phyloP scores from a whole-genome alignment of 2,329 filamentous ascomycete genomes.

The Hyphodiscus sp. region DNA sequence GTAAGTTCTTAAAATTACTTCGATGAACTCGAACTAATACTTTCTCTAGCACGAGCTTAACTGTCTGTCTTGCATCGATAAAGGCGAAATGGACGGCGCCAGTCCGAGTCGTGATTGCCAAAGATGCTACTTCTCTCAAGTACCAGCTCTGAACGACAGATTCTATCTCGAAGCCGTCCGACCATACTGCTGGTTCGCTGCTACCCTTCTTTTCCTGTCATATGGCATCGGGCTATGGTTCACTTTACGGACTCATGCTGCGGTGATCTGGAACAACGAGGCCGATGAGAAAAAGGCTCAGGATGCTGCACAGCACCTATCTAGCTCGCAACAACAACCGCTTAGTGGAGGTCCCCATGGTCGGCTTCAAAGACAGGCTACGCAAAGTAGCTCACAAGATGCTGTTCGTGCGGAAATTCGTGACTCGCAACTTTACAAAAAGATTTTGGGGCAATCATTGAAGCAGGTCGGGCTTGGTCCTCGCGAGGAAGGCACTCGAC shows the following conservation, averaged over 20 bases:
- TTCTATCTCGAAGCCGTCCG: constrained; percentile 90
- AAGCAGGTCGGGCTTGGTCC: constrained; percentile 68
- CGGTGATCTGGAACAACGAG: constrained; percentile 93
- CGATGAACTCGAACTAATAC: constrained; percentile 30
- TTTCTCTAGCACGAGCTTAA: constrained; percentile 74
- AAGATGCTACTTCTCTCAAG: constrained; percentile 89
- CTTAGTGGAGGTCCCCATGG: constrained; percentile 15
- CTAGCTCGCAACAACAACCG: constrained; percentile 26
- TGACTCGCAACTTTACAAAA: constrained; percentile 85
- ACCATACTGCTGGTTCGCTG: constrained; percentile 88
- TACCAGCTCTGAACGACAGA: constrained; percentile 72
- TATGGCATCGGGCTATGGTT: constrained; percentile 95
- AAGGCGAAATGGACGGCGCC: constrained; percentile 23
- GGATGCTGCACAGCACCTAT: constrained; percentile 34
- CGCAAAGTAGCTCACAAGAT: constrained; percentile 17
- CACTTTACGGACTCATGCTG: constrained; percentile 89
- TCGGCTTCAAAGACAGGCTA: constrained; percentile 23
- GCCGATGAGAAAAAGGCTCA: constrained; percentile 67
- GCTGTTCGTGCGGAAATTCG: constrained; percentile 57
- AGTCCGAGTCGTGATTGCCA: constrained; percentile 64
- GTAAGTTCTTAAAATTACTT: constrained; percentile 38
- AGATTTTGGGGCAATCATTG: constrained; percentile 84
- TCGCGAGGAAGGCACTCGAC: constrained; percentile 39
- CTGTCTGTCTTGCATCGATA: constrained; percentile 61
- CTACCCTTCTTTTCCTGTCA: constrained; percentile 78